A percentile compares a stretch with the other conserved stretches of the same genome.
phyloP scores from a whole-genome alignment of 345 rosid genomes.

The Populus simonii region DNA sequence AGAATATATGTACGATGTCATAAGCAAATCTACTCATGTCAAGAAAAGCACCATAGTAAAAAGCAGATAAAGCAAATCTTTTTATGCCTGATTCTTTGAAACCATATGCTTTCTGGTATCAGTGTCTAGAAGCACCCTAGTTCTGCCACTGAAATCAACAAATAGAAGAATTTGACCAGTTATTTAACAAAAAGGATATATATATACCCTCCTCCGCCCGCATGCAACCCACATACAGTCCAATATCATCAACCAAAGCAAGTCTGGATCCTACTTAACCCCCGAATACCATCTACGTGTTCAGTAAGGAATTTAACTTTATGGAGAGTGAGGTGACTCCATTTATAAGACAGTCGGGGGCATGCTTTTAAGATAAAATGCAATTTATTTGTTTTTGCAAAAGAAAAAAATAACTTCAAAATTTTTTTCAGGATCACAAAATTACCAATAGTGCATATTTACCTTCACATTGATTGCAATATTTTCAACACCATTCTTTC shows the following conservation, averaged over 20 bases:
- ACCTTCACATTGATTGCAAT: neutral
- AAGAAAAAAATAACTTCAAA: neutral
- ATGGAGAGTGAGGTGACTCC: no score
- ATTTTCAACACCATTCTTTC: no score
- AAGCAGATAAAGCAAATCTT: neutral
- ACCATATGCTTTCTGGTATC: neutral
- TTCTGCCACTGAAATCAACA: neutral
- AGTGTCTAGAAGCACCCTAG: neutral
- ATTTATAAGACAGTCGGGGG: no score
- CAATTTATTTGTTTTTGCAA: neutral
- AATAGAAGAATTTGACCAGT: neutral
- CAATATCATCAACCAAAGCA: neutral
- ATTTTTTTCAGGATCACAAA: neutral
- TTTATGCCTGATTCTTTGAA: neutral
- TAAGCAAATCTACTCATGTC: conserved; percentile 77
- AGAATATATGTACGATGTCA: conserved; percentile 94
- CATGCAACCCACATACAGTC: neutral
- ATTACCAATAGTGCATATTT: neutral
- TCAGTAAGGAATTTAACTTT: no score
- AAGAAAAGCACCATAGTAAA: conserved; percentile 38
- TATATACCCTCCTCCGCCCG: no score
- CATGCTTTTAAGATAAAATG: neutral
- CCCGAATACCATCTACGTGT: neutral
- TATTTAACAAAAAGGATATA: no score
- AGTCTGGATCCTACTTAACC: neutral